Evolutionary conservation across 345 rosid genomes (phyloP).

Genomic region (Linum trigynum): DNA sequence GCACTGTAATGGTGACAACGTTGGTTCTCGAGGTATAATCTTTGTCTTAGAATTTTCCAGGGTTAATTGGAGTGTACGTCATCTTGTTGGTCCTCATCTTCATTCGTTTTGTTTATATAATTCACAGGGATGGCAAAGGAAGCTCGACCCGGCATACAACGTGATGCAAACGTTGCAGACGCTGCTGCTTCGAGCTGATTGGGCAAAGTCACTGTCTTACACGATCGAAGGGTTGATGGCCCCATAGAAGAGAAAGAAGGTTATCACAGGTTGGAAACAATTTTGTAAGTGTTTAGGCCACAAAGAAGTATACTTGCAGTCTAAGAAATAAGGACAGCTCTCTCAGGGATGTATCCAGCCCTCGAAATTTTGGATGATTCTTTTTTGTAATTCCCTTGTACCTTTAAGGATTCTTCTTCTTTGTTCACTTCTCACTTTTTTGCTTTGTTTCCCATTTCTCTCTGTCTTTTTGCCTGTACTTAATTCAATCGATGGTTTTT

Average conservation of each 20-base stretch:
- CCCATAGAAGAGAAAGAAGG: slow-evolving; percentile 27
- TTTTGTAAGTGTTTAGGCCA: not conserved
- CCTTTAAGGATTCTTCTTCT: not conserved
- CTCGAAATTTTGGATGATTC: not conserved
- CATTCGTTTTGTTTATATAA: too few species aligned
- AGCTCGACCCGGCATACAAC: slow-evolving; percentile 83
- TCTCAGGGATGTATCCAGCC: not conserved
- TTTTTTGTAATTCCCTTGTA: not conserved
- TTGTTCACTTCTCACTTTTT: too few species aligned
- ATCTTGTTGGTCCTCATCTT: too few species aligned
- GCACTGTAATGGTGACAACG: slow-evolving; percentile 92
- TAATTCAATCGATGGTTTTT: too few species aligned
- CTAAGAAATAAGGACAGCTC: not conserved
- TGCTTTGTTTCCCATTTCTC: not conserved
- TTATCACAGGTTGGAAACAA: not conserved
- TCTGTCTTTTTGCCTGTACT: too few species aligned
- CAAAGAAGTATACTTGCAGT: not conserved
- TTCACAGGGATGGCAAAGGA: slow-evolving; percentile 88
- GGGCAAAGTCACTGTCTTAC: slow-evolving; percentile 89
- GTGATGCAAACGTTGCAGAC: slow-evolving; percentile 78
- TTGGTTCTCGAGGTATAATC: slow-evolving; percentile 84
- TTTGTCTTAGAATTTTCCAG: too few species aligned
- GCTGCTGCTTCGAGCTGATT: slow-evolving; percentile 71
- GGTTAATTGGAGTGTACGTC: too few species aligned
- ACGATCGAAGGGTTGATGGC: slow-evolving; percentile 98